Base-by-base conservation (phyloP, 2,329 filamentous ascomycete genomes). In the Neodidymelliopsis sp. region DNA sequence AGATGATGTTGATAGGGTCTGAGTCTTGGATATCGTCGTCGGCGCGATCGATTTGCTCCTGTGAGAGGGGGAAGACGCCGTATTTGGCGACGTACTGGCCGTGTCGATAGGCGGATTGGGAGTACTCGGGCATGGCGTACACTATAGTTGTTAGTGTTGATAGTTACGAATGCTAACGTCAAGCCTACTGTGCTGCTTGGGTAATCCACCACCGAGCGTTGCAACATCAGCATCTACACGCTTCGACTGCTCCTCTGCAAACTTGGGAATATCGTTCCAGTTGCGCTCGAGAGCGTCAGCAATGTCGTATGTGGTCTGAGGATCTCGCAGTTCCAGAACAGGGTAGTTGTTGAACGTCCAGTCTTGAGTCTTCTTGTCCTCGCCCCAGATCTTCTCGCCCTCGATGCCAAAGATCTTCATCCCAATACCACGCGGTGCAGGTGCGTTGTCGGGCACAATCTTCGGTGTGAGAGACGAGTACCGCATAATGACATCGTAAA, bases 321-420 rank as follows among this genome's bases (percentile, higher is more conserved):
- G 70, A 34, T 78, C 73, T 16, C 75, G 72, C 6, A 81, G 71
- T 31, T 82, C 77, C 9, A 81, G 69, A 1, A 73, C 69, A 1
- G 77, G 77, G 1, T 75, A 76, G 48, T 71, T 77, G 58, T 81
- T 81, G 63, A 81, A 80, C 13, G 76, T 75, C 55, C 80, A 76
- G 53, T 80, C 76, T 48, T 76, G 73, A 0, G 70, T 75, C 15
- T 66, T 60, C 40, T 65, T 63, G 28, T 64, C 60, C 16, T 65
- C 59, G 56, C 36, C 59, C 62, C 53, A 69, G 57, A 60, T 18
- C 40, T 58, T 72, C 46, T 65, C 68, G 29, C 73, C 74, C 22
- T 65, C 65, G n/a, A 81, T 74, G 41, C 75, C 72, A 62, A 81
- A 81, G 30, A 81, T 59, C 55, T 81, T 81, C 69, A 81, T 79